These are phyloP conservation scores for Trichoderma arundinaceum DNA, from an alignment of 2,329 filamentous ascomycete species.

Conservation along the genomic window DNA sequence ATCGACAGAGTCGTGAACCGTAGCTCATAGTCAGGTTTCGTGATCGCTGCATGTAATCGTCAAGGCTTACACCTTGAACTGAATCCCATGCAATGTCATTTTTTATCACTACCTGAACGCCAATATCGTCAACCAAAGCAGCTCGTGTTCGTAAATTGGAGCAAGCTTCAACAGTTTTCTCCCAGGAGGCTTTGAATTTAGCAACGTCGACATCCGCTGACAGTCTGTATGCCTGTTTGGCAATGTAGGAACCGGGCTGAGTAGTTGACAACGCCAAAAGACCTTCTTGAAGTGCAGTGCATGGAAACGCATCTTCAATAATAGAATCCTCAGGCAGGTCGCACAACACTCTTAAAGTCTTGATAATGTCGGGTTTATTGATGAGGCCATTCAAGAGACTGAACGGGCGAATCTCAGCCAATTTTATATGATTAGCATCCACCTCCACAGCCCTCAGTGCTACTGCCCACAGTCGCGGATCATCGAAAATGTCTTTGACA, in stretches of 20 bases:
- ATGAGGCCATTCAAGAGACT: neutral
- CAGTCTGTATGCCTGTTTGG: conserved; percentile 42
- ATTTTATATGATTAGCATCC: neutral
- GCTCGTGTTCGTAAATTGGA: conserved; percentile 26
- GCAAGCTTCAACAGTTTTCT: neutral
- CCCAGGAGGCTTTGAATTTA: conserved; percentile 37
- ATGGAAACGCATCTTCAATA: conserved; percentile 42
- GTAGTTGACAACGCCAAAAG: conserved; percentile 44
- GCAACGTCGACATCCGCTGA: conserved; percentile 32
- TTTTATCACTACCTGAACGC: conserved; percentile 13
- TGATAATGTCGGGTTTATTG: fast-evolving
- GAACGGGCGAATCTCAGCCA: neutral
- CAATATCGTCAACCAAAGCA: neutral
- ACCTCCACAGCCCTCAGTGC: neutral
- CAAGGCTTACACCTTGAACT: neutral
- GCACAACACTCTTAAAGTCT: neutral
- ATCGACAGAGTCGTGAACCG: conserved; percentile 3
- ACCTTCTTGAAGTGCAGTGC: conserved; percentile 47
- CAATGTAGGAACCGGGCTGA: conserved; percentile 36
- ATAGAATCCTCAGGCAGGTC: neutral
- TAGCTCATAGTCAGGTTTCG: neutral
- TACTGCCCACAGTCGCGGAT: conserved; percentile 25
- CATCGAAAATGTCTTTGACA: conserved; percentile 33
- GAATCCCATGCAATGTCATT: conserved; percentile 3
- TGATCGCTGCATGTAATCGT: neutral